These are phyloP conservation scores for Olyra latifolia DNA, from an alignment of 176 grass and related monocot genomes.

Conservation along the genomic window DNA sequence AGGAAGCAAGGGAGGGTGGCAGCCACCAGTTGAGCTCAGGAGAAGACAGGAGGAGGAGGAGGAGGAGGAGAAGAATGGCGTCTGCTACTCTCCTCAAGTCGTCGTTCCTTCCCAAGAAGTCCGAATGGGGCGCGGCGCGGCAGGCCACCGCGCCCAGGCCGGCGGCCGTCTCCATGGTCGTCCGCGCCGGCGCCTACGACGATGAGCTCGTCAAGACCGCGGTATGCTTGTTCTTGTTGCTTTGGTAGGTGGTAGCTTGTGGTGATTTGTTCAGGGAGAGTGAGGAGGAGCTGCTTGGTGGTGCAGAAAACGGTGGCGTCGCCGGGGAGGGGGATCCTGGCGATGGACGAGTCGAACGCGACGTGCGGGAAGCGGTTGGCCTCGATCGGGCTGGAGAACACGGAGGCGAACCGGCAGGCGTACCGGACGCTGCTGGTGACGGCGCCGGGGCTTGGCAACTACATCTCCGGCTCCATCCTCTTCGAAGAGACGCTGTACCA, in stretches of 20 bases:
- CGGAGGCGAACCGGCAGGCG: slow-evolving; percentile 66
- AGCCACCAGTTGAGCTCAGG: not conserved
- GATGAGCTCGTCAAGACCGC: slow-evolving; percentile 95
- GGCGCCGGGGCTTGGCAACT: slow-evolving; percentile 45
- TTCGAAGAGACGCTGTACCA: slow-evolving; percentile 91
- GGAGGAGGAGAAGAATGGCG: slow-evolving; percentile 61
- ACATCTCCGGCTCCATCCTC: slow-evolving; percentile 76
- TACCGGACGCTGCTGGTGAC: slow-evolving; percentile 64
- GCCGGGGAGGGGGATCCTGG: slow-evolving; percentile 71
- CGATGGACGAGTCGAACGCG: slow-evolving; percentile 77
- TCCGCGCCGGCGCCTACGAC: slow-evolving; percentile 74
- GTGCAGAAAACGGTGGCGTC: slow-evolving; percentile 85
- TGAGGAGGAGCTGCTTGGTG: not conserved
- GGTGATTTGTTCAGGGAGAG: too few relatives aligned
- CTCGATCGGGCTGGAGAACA: slow-evolving; percentile 77
- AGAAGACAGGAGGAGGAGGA: not conserved
- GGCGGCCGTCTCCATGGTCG: slow-evolving; percentile 54
- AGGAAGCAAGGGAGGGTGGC: slow-evolving; percentile 3
- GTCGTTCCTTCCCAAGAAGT: slow-evolving; percentile 86
- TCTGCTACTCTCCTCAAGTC: slow-evolving; percentile 83
- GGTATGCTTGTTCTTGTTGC: slow-evolving; percentile 18
- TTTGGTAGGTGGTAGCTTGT: not conserved
- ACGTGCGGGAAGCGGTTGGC: slow-evolving; percentile 73
- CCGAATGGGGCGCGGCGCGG: slow-evolving; percentile 51
- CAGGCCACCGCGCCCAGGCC: slow-evolving; percentile 31